A percentile compares a stretch with the other conserved stretches of the same genome.
Conservation (phyloP, 495 filamentous ascomycete species). For the Tuber indicum region DNA sequence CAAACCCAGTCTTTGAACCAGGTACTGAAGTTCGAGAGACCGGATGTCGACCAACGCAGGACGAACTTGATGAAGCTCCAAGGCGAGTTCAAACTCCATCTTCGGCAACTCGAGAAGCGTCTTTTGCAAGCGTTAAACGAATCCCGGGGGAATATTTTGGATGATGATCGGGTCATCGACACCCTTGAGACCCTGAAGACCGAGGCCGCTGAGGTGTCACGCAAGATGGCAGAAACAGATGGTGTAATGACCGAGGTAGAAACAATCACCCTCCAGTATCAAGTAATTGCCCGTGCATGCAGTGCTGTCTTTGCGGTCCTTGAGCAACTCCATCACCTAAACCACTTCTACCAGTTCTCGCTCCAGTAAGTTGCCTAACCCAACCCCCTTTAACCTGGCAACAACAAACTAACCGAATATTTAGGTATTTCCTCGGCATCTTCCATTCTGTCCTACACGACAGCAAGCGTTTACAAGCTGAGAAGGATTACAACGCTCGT, state of each 20-base stretch:
- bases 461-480: constrained; percentile 64
- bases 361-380: constrained; percentile 52
- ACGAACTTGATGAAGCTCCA: constrained; percentile 97
- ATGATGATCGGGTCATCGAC: constrained; percentile 96
- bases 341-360: constrained; percentile 99
- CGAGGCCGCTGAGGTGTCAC: constrained; percentile 89
- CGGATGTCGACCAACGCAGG: constrained; percentile 93
- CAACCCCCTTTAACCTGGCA: background rate
- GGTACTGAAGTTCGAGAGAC: constrained; percentile 90
- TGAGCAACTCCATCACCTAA: constrained; percentile 94
- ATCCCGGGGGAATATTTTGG: constrained; percentile 93
- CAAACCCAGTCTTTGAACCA: constrained; percentile 96
- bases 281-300: constrained; percentile 84
- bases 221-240: constrained; percentile 92
- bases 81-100: constrained; percentile 95
- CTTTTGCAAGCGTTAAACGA: constrained; percentile 93
- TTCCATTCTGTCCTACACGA: constrained; percentile 85
- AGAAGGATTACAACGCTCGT: constrained; percentile 67
- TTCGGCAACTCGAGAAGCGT: constrained; percentile 91
- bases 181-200: constrained; percentile 97
- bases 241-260: constrained; percentile 98
- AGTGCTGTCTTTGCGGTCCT: constrained; percentile 94
- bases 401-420: background rate
- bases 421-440: constrained; percentile 82
- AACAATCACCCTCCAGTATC: constrained; percentile 85